Conservation (phyloP, 768 basidiomycete genomes). For the Suillus americanus region DNA sequence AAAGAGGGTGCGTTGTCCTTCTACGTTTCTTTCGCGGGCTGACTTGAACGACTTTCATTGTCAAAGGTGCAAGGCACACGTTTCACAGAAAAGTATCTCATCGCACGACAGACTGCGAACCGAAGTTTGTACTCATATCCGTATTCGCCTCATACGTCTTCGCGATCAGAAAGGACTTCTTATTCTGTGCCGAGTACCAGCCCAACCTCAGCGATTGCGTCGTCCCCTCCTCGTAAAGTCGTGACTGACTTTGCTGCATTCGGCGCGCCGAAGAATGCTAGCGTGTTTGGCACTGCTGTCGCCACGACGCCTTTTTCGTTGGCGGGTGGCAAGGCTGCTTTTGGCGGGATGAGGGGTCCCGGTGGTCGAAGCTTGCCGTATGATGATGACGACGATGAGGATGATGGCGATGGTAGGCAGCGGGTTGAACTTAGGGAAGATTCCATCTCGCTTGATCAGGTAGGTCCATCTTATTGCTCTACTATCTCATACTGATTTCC, state of each 20-base stretch:
- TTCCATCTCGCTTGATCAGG: constrained; percentile 92
- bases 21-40: constrained; percentile 6
- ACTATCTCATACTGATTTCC: constrained; percentile 6
- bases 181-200: constrained; percentile 26
- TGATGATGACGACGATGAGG: constrained; percentile 77
- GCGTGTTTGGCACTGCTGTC: constrained; percentile 84
- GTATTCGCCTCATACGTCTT: constrained; percentile 48
- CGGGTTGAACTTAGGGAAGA: constrained; percentile 77
- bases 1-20: constrained; percentile 59
- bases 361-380: constrained; percentile 36
- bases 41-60: constrained; percentile 1
- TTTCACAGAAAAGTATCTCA: constrained; percentile 95
- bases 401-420: constrained; percentile 62
- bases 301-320: constrained; percentile 78
- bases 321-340: constrained; percentile 79
- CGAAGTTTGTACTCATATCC: constrained; percentile 56
- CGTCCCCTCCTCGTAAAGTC: constrained; percentile 84
- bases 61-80: constrained; percentile 87
- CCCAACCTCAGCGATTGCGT: constrained; percentile 20
- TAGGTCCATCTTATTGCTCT: constrained; percentile 31
- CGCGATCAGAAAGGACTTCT: constrained; percentile 41
- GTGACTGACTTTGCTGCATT: constrained; percentile 88
- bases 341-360: constrained; percentile 67
- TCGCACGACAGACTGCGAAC: constrained; percentile 59
- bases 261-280: constrained; percentile 68